A percentile compares a stretch with the other conserved stretches of the same genome.
Evolutionary conservation across 2,329 filamentous ascomycete species (phyloP).

Genomic region (Clarireedia hainanense): DNA sequence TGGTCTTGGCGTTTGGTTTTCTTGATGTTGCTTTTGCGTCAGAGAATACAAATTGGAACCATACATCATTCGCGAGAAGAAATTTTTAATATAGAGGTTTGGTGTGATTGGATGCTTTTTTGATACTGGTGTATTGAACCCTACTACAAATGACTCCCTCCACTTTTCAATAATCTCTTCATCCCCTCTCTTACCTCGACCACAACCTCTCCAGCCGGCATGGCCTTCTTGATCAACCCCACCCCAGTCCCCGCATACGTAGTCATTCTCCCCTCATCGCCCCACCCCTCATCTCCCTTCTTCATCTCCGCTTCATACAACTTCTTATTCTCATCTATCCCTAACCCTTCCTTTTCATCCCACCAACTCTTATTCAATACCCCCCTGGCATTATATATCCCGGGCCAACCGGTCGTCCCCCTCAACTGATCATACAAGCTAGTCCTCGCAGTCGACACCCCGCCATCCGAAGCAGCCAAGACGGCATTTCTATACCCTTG

Average conservation of each 20-base stretch:
- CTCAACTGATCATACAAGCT: slow-evolving; percentile 44
- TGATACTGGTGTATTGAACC: neutral
- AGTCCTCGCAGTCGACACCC: slow-evolving; percentile 40
- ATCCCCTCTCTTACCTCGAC: slow-evolving; percentile 1
- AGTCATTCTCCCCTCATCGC: slow-evolving; percentile 44
- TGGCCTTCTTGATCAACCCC: slow-evolving; percentile 45
- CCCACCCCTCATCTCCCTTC: slow-evolving; percentile 45
- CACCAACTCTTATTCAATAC: slow-evolving; percentile 47
- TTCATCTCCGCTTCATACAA: slow-evolving; percentile 38
- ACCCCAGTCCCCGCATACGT: slow-evolving; percentile 56
- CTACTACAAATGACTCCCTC: slow-evolving; percentile 3
- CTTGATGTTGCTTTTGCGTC: neutral
- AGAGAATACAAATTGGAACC: neutral
- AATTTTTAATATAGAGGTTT: neutral
- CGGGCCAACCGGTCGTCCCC: slow-evolving; percentile 51
- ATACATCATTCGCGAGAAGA: too few relatives aligned
- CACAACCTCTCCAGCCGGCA: slow-evolving; percentile 44
- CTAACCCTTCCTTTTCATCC: slow-evolving; percentile 33
- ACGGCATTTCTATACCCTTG: slow-evolving; percentile 41
- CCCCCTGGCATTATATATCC: slow-evolving; percentile 48
- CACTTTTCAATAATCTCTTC: neutral
- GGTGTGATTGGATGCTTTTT: neutral
- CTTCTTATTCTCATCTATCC: slow-evolving; percentile 33
- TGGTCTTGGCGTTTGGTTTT: neutral
- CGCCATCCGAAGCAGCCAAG: slow-evolving; percentile 40